These are phyloP conservation scores for Russula ochroleuca DNA, from an alignment of 768 basidiomycete species.

Conservation along the genomic window DNA sequence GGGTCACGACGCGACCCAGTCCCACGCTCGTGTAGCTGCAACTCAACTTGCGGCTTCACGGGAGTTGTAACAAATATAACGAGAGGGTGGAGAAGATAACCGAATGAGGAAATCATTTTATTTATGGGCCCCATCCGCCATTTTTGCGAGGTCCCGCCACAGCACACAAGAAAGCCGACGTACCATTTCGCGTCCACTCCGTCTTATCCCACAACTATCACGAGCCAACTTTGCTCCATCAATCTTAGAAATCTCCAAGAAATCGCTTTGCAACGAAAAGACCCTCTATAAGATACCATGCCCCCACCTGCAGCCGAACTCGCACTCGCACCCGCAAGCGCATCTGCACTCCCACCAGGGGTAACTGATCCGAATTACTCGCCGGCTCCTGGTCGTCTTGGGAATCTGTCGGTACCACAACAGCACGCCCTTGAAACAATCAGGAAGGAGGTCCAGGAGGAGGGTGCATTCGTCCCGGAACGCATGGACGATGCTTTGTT, in stretches of 20 bases:
- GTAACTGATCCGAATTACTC: conserved; percentile 61
- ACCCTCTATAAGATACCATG: conserved; percentile 2
- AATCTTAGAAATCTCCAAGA: not conserved
- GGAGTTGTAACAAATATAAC: conserved; percentile 19
- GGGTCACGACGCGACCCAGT: conserved; percentile 8
- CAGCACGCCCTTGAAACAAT: conserved; percentile 65
- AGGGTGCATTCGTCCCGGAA: conserved; percentile 54
- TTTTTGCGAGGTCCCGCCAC: not conserved
- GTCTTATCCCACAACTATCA: not conserved
- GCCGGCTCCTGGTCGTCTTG: conserved; percentile 67
- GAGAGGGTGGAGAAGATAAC: not conserved
- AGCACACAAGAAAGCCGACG: not conserved
- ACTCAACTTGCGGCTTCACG: conserved; percentile 35
- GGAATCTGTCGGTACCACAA: conserved; percentile 67
- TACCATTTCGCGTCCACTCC: not conserved
- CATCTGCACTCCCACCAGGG: conserved; percentile 52
- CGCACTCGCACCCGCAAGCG: conserved; percentile 49
- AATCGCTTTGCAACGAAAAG: not conserved
- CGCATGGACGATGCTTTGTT: conserved; percentile 70
- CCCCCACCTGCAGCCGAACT: not conserved
- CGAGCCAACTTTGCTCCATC: not conserved
- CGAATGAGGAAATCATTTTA: conserved; percentile 5
- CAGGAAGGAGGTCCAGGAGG: conserved; percentile 56
- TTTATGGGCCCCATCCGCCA: not conserved
- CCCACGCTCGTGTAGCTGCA: conserved; percentile 27